Conservation (phyloP, 192 early-diverging fungal genomes). For the Mortierella hygrophila region DNA sequence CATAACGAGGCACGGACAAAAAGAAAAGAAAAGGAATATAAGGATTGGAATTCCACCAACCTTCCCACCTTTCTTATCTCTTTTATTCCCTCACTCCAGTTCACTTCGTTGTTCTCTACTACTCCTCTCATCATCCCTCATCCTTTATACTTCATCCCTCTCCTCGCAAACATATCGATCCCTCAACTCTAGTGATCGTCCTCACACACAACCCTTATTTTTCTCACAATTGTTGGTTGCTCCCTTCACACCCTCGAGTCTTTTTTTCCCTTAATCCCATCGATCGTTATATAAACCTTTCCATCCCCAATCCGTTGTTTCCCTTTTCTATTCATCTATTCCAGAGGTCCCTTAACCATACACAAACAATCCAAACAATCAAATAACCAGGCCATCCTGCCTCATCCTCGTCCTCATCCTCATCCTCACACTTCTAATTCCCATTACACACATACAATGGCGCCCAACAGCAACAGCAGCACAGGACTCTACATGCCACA, state of each 20-base stretch:
- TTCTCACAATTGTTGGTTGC: not conserved
- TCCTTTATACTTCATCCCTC: not conserved
- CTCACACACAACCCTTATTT: not conserved
- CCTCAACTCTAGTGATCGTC: not conserved
- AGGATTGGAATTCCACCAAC: constrained; percentile 47
- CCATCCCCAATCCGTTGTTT: not conserved
- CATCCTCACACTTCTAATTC: not conserved
- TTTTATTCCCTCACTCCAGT: not conserved
- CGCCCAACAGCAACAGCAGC: constrained; percentile 13
- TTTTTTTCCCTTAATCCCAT: not conserved
- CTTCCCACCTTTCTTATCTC: constrained; percentile 9
- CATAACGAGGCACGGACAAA: not conserved
- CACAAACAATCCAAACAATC: not conserved
- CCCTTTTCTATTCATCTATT: not conserved
- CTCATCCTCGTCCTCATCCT: not conserved
- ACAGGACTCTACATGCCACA: constrained; percentile 41
- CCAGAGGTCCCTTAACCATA: not conserved
- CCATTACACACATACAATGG: not conserved
- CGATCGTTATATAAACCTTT: not conserved
- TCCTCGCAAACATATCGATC: not conserved
- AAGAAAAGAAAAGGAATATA: constrained; percentile 42
- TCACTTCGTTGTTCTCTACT: not conserved
- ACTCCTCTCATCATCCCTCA: not conserved
- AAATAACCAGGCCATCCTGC: not conserved
- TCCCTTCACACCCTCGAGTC: not conserved